A percentile compares a stretch with the other conserved stretches of the same genome.
phyloP scores from a whole-genome alignment of 2,329 filamentous ascomycete genomes.

The Claviceps africana region DNA sequence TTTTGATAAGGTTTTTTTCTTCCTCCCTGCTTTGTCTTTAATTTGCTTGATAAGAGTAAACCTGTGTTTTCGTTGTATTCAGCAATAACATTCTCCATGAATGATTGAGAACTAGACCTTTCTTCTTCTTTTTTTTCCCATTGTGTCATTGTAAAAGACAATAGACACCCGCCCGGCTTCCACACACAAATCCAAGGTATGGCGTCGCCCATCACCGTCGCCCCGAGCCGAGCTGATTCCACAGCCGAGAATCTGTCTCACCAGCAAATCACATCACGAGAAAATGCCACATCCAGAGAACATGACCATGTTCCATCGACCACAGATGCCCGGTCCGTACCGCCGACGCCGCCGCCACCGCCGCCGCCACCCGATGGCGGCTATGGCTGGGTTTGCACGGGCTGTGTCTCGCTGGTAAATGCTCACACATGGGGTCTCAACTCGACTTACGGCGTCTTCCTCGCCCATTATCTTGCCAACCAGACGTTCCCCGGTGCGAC shows the following conservation, averaged over 20 bases:
- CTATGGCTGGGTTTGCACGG: constrained; percentile 35
- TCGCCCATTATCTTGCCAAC: constrained; percentile 42
- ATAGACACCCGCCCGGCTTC: neutral
- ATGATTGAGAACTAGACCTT: neutral
- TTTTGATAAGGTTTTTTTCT: neutral
- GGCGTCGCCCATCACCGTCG: neutral
- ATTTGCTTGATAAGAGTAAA: neutral
- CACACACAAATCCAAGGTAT: neutral
- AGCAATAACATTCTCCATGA: neutral
- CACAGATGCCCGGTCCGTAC: neutral
- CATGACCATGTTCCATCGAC: neutral
- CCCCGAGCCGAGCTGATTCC: neutral
- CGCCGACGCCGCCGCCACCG: constrained; percentile 6
- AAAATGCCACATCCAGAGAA: neutral
- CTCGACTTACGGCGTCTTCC: constrained; percentile 33
- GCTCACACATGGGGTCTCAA: constrained; percentile 66
- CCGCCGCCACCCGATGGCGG: constrained; percentile 41
- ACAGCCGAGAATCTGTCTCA: neutral
- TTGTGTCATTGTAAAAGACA: neutral
- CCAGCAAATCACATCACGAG: neutral
- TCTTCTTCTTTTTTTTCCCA: neutral
- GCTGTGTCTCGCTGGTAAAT: constrained; percentile 37
- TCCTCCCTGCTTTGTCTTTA: too few relatives aligned
- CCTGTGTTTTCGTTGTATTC: neutral
- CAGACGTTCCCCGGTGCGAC: constrained; percentile 49